Evolutionary conservation across 768 basidiomycete genomes (phyloP).

Genomic region (Gloeostereum incarnatum): DNA sequence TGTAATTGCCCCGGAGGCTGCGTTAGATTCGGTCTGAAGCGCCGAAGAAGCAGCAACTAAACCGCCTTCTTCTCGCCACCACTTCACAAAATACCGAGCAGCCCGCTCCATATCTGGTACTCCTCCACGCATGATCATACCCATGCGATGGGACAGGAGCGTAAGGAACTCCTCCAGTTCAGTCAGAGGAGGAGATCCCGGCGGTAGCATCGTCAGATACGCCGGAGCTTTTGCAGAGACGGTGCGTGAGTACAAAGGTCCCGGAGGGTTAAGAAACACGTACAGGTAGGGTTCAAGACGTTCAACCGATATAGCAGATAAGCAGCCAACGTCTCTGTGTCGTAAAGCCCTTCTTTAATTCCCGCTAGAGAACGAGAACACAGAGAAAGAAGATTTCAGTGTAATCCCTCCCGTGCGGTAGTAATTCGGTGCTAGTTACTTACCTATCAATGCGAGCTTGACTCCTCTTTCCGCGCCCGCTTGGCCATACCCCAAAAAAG

Average conservation of each 20-base stretch:
- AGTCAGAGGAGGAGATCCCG: slow-evolving; percentile 43
- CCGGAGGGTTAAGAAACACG: slow-evolving; percentile 16
- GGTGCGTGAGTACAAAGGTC: neutral
- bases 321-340: slow-evolving; percentile 72
- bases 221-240: slow-evolving; percentile 41
- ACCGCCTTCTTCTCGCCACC: slow-evolving; percentile 79
- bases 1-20: neutral
- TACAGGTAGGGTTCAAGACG: slow-evolving; percentile 62
- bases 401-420: neutral
- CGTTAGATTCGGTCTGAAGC: slow-evolving; percentile 8
- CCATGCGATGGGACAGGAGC: slow-evolving; percentile 61
- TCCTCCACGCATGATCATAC: slow-evolving; percentile 78
- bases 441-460: slow-evolving; percentile 90
- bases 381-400: slow-evolving; percentile 1
- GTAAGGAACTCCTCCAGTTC: slow-evolving; percentile 61
- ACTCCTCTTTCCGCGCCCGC: slow-evolving; percentile 86
- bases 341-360: slow-evolving; percentile 90
- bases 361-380: slow-evolving; percentile 46
- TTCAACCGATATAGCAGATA: slow-evolving; percentile 86
- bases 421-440: slow-evolving; percentile 22
- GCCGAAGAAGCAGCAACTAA: slow-evolving; percentile 39
- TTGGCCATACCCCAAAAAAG: slow-evolving; percentile 81
- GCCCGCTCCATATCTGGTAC: slow-evolving; percentile 62
- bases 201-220: slow-evolving; percentile 55
- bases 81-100: slow-evolving; percentile 72